Conservation (phyloP, 345 rosid genomes). For the Orychophragmus violaceus region DNA sequence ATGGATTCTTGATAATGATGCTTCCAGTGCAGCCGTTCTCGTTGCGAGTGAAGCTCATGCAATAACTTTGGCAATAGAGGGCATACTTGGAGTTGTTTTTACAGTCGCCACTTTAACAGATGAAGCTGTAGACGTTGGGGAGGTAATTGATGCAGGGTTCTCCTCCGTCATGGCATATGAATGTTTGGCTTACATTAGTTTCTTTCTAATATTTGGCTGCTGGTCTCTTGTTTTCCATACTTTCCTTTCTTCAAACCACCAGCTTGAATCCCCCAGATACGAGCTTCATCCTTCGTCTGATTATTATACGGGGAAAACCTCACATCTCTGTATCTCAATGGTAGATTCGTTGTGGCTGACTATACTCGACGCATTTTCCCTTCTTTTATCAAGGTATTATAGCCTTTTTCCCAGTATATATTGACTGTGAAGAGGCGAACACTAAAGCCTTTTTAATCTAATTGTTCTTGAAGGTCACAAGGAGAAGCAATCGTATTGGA, state of each 20-base stretch:
- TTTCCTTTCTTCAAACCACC: slow-evolving; percentile 31
- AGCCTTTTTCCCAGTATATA: slow-evolving; percentile 14
- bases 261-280: slow-evolving; percentile 89
- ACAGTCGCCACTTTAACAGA: slow-evolving; percentile 96
- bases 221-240: slow-evolving; percentile 10
- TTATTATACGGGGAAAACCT: slow-evolving; percentile 52
- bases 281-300: slow-evolving; percentile 59
- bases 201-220: not conserved
- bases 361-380: slow-evolving; percentile 92
- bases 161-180: slow-evolving; percentile 8
- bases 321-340: slow-evolving; percentile 79
- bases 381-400: slow-evolving; percentile 78
- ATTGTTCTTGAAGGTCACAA: slow-evolving; percentile 72
- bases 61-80: slow-evolving; percentile 90
- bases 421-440: slow-evolving; percentile 1
- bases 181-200: not conserved
- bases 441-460: slow-evolving; percentile 27
- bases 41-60: slow-evolving; percentile 99
- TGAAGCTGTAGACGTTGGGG: slow-evolving; percentile 89
- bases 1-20: slow-evolving; percentile 98
- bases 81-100: slow-evolving; percentile 83
- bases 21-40: slow-evolving; percentile 88
- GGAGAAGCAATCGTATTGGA: slow-evolving; percentile 98
- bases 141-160: slow-evolving; percentile 45
- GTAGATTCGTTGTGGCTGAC: slow-evolving; percentile 96